Conservation (phyloP, 805 yeast species). For the Monosporozyma servazzii region DNA sequence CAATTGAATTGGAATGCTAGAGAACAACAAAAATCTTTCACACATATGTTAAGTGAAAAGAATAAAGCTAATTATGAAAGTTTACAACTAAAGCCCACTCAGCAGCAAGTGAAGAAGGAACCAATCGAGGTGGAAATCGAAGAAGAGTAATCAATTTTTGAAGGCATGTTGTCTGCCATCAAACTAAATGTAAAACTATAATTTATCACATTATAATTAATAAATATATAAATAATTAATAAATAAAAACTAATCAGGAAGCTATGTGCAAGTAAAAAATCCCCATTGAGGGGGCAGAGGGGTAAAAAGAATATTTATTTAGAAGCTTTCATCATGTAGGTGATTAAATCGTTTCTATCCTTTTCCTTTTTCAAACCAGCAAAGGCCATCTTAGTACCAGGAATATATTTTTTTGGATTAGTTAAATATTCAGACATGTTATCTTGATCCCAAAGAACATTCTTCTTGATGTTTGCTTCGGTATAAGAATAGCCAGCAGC, state of each 20-base stretch:
- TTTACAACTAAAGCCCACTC: not conserved
- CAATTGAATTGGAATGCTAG: constrained; percentile 91
- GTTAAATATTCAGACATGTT: constrained; percentile 91
- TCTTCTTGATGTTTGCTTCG: constrained; percentile 96
- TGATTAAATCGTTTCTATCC: constrained; percentile 94
- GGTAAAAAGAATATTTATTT: not conserved
- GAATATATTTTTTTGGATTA: constrained; percentile 99
- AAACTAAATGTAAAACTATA: not conserved
- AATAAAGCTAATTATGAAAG: constrained; percentile 38
- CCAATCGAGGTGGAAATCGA: not conserved
- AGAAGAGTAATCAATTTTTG: not conserved
- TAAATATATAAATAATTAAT: too few relatives aligned
- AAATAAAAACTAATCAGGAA: not conserved
- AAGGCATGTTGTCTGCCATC: too few relatives aligned
- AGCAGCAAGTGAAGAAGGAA: constrained; percentile 3
- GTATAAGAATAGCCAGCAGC: constrained; percentile 94
- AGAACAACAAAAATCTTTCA: constrained; percentile 77
- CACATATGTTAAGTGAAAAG: constrained; percentile 48
- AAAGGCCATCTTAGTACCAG: constrained; percentile 99
- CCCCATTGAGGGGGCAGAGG: not conserved
- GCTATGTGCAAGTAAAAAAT: not conserved
- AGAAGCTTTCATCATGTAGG: constrained; percentile 59
- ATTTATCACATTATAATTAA: not conserved
- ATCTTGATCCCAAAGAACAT: constrained; percentile 80
- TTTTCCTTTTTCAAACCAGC: constrained; percentile 99